Evolutionary conservation across 495 filamentous ascomycete species (phyloP).

Genomic region (Trichoderma reesei): DNA sequence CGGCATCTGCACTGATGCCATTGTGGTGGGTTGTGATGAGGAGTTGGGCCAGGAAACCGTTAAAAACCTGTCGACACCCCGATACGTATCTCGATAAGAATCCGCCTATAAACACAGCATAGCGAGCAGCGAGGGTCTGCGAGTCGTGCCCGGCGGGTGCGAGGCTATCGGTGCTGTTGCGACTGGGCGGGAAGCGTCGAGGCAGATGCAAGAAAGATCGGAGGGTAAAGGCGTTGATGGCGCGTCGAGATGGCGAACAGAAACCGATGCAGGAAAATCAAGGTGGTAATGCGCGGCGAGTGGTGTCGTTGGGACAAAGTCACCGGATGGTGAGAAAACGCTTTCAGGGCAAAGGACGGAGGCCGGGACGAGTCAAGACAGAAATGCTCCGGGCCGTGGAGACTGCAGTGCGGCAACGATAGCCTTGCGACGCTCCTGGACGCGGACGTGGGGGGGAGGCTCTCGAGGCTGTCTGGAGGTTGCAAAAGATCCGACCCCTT

Average conservation of each 20-base stretch:
- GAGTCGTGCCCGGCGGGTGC: not conserved
- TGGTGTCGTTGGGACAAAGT: constrained; percentile 6
- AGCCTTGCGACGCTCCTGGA: constrained; percentile 1
- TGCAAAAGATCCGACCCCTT: not conserved
- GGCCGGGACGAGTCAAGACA: not conserved
- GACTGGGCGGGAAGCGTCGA: not conserved
- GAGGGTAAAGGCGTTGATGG: not conserved
- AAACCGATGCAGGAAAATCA: not conserved
- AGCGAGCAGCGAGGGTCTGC: not conserved
- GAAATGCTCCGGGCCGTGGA: not conserved
- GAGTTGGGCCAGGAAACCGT: not conserved
- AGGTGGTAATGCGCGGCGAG: constrained; percentile 1
- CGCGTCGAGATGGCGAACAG: not conserved
- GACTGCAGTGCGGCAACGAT: not conserved
- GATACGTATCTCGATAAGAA: not conserved
- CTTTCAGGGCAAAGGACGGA: not conserved
- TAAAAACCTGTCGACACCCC: not conserved
- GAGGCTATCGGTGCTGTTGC: not conserved
- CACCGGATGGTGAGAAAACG: not conserved
- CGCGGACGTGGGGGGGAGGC: constrained; percentile 2
- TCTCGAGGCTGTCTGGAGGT: not conserved
- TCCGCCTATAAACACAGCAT: constrained; percentile 4
- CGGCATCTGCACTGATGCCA: constrained; percentile 70
- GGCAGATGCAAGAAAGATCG: not conserved
- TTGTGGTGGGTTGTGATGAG: constrained; percentile 27